phyloP scores from a whole-genome alignment of 2,329 filamentous ascomycete genomes.

The Scolecobasidium constrictum region DNA sequence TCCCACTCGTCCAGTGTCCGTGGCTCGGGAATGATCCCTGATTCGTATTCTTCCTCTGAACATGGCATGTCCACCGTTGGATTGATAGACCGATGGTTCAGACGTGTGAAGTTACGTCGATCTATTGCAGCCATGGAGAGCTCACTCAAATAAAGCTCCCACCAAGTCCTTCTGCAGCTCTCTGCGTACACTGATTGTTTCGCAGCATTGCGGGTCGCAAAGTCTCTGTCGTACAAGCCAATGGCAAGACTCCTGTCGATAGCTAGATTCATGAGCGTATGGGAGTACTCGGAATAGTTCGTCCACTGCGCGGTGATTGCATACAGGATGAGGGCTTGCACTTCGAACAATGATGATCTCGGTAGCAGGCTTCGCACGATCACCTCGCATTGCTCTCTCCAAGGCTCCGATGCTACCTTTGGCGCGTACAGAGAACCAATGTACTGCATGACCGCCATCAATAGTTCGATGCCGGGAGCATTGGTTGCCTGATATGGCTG shows the following conservation, averaged over 20 bases:
- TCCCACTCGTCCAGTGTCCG: conserved; percentile 62
- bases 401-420: conserved; percentile 32
- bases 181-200: conserved; percentile 64
- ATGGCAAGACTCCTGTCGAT: conserved; percentile 65
- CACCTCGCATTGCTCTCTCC: conserved; percentile 27
- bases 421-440: conserved; percentile 44
- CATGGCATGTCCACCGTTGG: conserved; percentile 67
- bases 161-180: conserved; percentile 82
- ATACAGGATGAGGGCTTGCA: conserved; percentile 69
- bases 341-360: conserved; percentile 39
- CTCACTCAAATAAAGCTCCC: conserved; percentile 70
- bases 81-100: conserved; percentile 14
- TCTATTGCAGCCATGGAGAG: conserved; percentile 76
- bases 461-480: conserved; percentile 30
- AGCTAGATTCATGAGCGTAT: conserved; percentile 56
- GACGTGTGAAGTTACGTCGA: conserved; percentile 55
- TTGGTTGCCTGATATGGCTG: conserved; percentile 23
- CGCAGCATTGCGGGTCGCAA: conserved; percentile 51
- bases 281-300: conserved; percentile 58
- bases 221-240: conserved; percentile 61
- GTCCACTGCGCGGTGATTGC: conserved; percentile 64
- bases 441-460: conserved; percentile 46
- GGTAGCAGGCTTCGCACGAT: conserved; percentile 21
- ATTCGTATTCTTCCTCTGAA: conserved; percentile 60
- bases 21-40: conserved; percentile 19